Base-by-base conservation (phyloP, 768 basidiomycete genomes). In the Candolleomyces eurysporus region DNA sequence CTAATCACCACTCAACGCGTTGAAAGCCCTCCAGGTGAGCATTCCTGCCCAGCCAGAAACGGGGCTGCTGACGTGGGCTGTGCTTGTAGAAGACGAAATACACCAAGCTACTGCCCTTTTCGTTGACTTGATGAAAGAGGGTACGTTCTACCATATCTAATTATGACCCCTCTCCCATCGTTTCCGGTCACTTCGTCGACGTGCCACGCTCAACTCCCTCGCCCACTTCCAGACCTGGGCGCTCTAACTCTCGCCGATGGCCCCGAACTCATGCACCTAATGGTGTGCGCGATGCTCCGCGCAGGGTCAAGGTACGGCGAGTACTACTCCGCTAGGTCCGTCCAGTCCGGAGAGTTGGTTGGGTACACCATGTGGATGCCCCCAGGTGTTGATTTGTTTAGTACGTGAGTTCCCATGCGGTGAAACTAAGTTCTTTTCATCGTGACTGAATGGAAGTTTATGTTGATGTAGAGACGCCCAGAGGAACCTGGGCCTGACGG, bases 361-460 rank as follows among this genome's bases (percentile, higher is more conserved):
- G 74, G 70, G 0, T 69, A 67, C 46, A 63, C 72, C 4, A 45
- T 72, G 22, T 75, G 74, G 72, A 73, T 72, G 65, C 73, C 74
- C 3, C 72, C 74, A 0, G 73, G 72, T 2, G 57, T 64, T 42
- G 69, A 72, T 3, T 57, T 75, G 57, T 75, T 74, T 60, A 68
- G 67, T 64, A 69, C 72, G 74, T 74, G 55, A 61, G 73, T 58
- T 13, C 30, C 63, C 8, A 48, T 16, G 8, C n/a, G 14, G 7
- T 2, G 32, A 36, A 26, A 4, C 26, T 4, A 26, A 26, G 26
- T 26, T 4, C 26, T 26, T 2, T n/a, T 5, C 22, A 17, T 32
- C 48, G 32, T 32, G 19, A 17, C 17, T 43, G 17, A 13, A 53
- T 30, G 17, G 11, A 7, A 5, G 36, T 48, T 17, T 45, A 55